Percentiles rank a stretch among this genome's conserved stretches.
Conservation (phyloP, 2,329 filamentous ascomycete genomes). For the Xylariaceae sp. region DNA sequence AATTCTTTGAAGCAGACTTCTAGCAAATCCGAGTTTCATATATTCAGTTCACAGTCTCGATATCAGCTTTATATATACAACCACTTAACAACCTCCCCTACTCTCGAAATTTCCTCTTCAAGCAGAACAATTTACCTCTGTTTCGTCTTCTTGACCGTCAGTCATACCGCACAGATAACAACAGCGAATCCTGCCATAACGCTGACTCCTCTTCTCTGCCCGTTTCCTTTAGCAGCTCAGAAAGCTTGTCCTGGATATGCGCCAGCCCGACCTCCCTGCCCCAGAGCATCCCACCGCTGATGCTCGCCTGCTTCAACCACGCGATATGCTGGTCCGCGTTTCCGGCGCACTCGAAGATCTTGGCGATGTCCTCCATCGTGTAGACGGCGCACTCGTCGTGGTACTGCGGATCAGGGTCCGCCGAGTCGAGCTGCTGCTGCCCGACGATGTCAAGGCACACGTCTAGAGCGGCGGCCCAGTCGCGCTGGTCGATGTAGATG, state of each 20-base stretch:
- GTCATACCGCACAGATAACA: too few relatives aligned
- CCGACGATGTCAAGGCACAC: neutral
- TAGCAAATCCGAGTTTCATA: too few relatives aligned
- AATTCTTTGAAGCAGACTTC: too few relatives aligned
- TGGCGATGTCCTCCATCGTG: constrained; percentile 4
- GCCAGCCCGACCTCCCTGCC: neutral
- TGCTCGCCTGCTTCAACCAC: constrained; percentile 1
- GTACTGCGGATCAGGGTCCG: neutral
- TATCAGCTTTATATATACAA: too few relatives aligned
- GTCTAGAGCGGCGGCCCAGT: neutral
- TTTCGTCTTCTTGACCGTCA: too few relatives aligned
- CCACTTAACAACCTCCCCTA: too few relatives aligned
- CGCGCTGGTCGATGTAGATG: neutral
- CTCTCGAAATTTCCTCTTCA: too few relatives aligned
- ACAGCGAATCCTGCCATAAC: too few relatives aligned
- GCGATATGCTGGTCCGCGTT: neutral
- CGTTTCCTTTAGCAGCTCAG: neutral
- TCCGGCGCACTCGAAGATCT: neutral
- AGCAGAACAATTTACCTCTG: too few relatives aligned
- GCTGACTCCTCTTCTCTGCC: neutral
- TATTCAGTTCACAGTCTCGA: too few relatives aligned
- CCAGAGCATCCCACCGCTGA: neutral
- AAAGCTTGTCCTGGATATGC: neutral
- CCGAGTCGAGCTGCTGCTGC: neutral
- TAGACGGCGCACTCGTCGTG: constrained; percentile 1